Evolutionary conservation across 176 grass and related monocot genomes (phyloP).

Genomic region (Luzula sylvatica): DNA sequence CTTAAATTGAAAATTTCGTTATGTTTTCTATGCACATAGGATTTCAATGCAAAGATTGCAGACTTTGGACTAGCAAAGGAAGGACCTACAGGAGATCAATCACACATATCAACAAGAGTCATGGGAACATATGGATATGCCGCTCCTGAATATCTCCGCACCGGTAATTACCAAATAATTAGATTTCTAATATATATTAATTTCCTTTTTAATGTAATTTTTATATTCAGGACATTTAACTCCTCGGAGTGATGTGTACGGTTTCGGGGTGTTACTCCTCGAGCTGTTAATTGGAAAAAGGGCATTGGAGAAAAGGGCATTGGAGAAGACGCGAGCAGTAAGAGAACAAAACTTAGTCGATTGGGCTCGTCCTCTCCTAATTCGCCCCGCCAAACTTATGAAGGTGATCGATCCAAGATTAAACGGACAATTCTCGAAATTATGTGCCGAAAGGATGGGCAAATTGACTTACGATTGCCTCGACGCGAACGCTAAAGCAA

Average conservation of each 20-base stretch:
- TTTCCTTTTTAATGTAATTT: background rate
- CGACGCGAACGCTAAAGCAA: constrained; percentile 59
- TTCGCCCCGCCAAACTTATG: constrained; percentile 37
- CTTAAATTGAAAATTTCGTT: background rate
- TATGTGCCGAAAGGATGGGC: constrained; percentile 30
- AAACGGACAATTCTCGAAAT: constrained; percentile 21
- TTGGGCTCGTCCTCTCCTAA: constrained; percentile 67
- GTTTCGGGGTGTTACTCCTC: constrained; percentile 73
- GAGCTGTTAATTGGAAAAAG: constrained; percentile 62
- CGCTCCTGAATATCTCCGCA: constrained; percentile 68
- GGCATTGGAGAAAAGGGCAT: constrained; percentile 47
- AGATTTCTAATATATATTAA: background rate
- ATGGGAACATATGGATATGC: constrained; percentile 90
- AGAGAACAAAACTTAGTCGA: constrained; percentile 54
- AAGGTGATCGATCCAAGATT: constrained; percentile 50
- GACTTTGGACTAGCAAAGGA: constrained; percentile 87
- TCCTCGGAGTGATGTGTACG: constrained; percentile 79
- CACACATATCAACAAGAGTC: constrained; percentile 70
- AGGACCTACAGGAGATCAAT: constrained; percentile 51
- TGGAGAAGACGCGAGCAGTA: constrained; percentile 35
- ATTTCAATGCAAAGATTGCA: constrained; percentile 66
- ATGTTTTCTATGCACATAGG: constrained; percentile 16
- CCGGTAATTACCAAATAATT: constrained; percentile 27
- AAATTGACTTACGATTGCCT: constrained; percentile 69
- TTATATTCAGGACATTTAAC: constrained; percentile 51